Evolutionary conservation across 208 protist genomes (phyloP).

Genomic region (Leishmania turanica): DNA sequence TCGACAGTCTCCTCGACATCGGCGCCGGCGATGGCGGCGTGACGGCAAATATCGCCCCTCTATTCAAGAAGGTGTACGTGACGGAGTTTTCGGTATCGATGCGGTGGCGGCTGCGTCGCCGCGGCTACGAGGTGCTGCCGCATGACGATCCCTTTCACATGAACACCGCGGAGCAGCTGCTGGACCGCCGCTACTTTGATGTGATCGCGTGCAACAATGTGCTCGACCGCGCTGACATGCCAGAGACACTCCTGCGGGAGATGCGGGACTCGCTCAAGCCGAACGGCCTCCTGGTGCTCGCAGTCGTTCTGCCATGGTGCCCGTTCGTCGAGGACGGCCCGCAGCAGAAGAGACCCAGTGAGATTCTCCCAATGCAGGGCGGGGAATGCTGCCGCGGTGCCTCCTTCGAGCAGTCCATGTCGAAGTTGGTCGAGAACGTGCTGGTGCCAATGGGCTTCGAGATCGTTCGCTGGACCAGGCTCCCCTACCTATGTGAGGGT

Average conservation of each 20-base stretch:
- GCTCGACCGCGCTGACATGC: conserved; percentile 79
- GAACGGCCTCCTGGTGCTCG: conserved; percentile 63
- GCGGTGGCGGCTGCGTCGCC: conserved; percentile 76
- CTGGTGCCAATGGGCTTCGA: conserved; percentile 75
- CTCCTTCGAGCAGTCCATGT: conserved; percentile 65
- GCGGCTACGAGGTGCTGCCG: conserved; percentile 71
- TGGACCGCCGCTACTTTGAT: conserved; percentile 55
- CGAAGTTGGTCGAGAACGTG: conserved; percentile 76
- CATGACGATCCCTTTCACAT: conserved; percentile 54
- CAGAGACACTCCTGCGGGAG: conserved; percentile 52
- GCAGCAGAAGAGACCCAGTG: conserved; percentile 51
- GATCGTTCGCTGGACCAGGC: conserved; percentile 78
- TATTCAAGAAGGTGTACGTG: conserved; percentile 57
- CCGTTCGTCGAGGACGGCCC: conserved; percentile 81
- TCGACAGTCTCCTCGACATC: conserved; percentile 37
- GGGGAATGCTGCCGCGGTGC: conserved; percentile 80
- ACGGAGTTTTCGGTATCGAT: conserved; percentile 80
- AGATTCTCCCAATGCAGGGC: conserved; percentile 79
- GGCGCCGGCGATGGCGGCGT: conserved; percentile 87
- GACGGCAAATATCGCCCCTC: conserved; percentile 56
- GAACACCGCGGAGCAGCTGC: not conserved
- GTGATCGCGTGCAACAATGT: conserved; percentile 84
- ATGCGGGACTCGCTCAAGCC: conserved; percentile 73
- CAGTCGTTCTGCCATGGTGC: conserved; percentile 89
- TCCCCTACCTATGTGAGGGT: conserved; percentile 87